Base-by-base conservation (phyloP, 2,329 filamentous ascomycete genomes). In the Fonsecaea pugnacius region DNA sequence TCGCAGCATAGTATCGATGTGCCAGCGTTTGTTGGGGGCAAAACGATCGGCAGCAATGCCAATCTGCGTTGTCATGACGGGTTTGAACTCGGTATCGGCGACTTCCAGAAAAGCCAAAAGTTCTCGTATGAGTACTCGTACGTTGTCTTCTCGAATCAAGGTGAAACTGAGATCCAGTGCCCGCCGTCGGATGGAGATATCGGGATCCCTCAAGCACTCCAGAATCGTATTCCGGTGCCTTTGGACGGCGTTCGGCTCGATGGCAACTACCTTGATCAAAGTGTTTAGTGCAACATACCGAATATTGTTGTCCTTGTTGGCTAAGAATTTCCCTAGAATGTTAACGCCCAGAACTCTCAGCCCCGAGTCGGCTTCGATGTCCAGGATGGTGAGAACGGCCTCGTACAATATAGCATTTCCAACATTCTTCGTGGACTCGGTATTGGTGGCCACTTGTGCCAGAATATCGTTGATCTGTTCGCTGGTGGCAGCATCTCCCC, bases 281-380 rank as follows among this genome's bases (percentile, higher is more conserved):
- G 95, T 99, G 78, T 99, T 99, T 58, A 99, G 83, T 18, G 95
- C 95, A 58, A 99, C 95, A 74, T 99, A 99, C 77, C 95, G 90
- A 73, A 99, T 99, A 75, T 99, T 99, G 83, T 99, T 99, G 79
- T 99, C 95, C 72, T 94, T 89, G 81, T 99, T 99, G n/a, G 93
- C 89, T 67, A 99, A 80, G 79, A 99, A 99, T 76, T 98, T 99
- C 75, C 96, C 95, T 27, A 99, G 86, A 70, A 99, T 99, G 75
- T 99, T 99, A 71, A 99, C 95, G 73, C 95, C 95, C 30, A 99
- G 84, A 24, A 99, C 95, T 57, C 96, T 86, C 68, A 99, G 81
- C 38, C 95, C 94, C 9, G 95, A 96, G 75, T 99, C 96, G 24
- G 95, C 96, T 78, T 99, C 95, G 60, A 99, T 98, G 71, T 99